Conservation (phyloP, 306 rosid species). For the Vicia villosa region DNA sequence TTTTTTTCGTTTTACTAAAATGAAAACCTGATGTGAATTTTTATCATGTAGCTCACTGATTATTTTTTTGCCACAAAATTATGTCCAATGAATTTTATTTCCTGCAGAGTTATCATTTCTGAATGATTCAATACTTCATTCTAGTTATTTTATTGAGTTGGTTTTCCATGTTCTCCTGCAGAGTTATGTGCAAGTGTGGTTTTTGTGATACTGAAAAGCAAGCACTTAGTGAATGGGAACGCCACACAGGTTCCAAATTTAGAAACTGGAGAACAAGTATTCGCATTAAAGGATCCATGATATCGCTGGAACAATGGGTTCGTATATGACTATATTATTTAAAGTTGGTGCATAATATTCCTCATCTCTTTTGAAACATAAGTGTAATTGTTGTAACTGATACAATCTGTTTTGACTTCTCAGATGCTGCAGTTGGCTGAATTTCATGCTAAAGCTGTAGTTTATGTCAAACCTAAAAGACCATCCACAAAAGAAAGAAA, state of each 20-base stretch:
- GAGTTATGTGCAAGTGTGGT: constrained; percentile 85
- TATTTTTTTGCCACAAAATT: not conserved
- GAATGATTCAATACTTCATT: too few relatives aligned
- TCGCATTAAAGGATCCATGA: constrained; percentile 71
- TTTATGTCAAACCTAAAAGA: constrained; percentile 65
- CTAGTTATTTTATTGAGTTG: too few relatives aligned
- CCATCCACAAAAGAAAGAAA: constrained; percentile 70
- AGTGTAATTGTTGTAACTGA: constrained; percentile 18
- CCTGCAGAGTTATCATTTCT: too few relatives aligned
- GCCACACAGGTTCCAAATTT: constrained; percentile 76
- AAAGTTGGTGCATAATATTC: constrained; percentile 28
- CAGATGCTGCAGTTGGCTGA: constrained; percentile 90
- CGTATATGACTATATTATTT: constrained; percentile 36
- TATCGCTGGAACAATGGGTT: constrained; percentile 87
- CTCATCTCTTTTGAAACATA: constrained; percentile 18
- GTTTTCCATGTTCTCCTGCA: constrained; percentile 43
- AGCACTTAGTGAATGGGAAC: constrained; percentile 81
- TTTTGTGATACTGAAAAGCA: constrained; percentile 69
- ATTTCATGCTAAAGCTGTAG: constrained; percentile 64
- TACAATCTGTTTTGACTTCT: constrained; percentile 37
- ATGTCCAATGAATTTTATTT: not conserved
- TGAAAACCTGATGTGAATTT: constrained; percentile 1
- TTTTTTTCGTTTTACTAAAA: constrained; percentile 1
- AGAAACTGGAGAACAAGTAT: constrained; percentile 87
- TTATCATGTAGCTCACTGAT: not conserved